phyloP scores from a whole-genome alignment of 75 land plant species.

The Chamaecyparis obtusa region DNA sequence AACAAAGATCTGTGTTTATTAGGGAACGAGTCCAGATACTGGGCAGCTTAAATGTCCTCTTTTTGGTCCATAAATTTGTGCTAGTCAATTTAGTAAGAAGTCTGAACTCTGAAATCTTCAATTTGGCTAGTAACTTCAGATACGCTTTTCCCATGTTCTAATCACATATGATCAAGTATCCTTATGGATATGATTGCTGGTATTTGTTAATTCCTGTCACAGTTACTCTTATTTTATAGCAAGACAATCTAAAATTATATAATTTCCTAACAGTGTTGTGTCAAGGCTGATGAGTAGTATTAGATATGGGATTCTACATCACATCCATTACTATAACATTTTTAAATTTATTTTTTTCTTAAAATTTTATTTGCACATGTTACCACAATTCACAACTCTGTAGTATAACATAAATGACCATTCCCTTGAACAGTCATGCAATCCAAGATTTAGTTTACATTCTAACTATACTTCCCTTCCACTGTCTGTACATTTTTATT shows the following conservation, averaged over 20 bases:
- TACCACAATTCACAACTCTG: background rate
- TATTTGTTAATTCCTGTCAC: background rate
- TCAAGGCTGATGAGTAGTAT: background rate
- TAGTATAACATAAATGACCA: background rate
- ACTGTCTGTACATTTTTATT: background rate
- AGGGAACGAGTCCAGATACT: background rate
- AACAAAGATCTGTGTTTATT: background rate
- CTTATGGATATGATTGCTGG: background rate
- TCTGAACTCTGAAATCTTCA: background rate
- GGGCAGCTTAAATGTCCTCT: background rate
- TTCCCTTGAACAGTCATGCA: background rate
- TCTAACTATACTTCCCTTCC: background rate
- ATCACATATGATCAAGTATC: background rate
- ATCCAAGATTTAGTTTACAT: background rate
- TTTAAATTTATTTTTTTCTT: background rate
- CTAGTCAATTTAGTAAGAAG: background rate
- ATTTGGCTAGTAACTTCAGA: background rate
- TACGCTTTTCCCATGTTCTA: background rate
- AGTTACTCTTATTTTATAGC: background rate
- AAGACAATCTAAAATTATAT: background rate
- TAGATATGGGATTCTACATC: background rate
- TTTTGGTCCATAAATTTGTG: background rate
- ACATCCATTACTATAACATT: background rate
- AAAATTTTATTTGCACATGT: background rate
- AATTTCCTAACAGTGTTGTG: background rate